Evolutionary conservation across 805 yeast genomes (phyloP).

Genomic region (Barnettozyma sucrosica): DNA sequence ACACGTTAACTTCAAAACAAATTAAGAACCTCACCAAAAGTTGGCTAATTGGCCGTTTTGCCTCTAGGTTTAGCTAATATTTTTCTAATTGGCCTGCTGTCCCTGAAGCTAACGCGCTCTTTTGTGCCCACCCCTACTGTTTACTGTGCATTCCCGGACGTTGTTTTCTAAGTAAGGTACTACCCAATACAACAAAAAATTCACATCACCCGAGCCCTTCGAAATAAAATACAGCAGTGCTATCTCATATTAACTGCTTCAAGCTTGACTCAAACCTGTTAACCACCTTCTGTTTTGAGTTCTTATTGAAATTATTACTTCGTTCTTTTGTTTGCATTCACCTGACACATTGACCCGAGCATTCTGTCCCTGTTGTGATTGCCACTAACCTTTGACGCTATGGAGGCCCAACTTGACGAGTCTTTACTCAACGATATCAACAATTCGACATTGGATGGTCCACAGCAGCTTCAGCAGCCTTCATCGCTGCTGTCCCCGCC

Average conservation of each 20-base stretch:
- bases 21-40: neutral
- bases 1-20: neutral
- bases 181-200: neutral
- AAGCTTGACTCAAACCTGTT: neutral
- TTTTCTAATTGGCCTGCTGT: neutral
- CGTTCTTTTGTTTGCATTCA: neutral
- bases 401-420: constrained; percentile 10
- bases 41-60: constrained; percentile 1
- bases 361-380: neutral
- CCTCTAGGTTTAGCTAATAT: neutral
- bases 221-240: neutral
- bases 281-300: neutral
- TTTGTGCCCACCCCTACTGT: neutral
- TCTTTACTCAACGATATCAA: constrained; percentile 10
- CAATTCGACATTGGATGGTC: constrained; percentile 2
- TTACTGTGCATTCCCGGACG: neutral
- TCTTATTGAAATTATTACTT: neutral
- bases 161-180: too few species aligned
- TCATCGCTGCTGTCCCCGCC: neutral
- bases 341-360: too few species aligned
- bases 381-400: neutral
- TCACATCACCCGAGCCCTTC: neutral
- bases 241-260: neutral
- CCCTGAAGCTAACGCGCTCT: neutral
- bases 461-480: neutral